phyloP scores from a whole-genome alignment of 306 rosid genomes.

The Arachis hypogaea region DNA sequence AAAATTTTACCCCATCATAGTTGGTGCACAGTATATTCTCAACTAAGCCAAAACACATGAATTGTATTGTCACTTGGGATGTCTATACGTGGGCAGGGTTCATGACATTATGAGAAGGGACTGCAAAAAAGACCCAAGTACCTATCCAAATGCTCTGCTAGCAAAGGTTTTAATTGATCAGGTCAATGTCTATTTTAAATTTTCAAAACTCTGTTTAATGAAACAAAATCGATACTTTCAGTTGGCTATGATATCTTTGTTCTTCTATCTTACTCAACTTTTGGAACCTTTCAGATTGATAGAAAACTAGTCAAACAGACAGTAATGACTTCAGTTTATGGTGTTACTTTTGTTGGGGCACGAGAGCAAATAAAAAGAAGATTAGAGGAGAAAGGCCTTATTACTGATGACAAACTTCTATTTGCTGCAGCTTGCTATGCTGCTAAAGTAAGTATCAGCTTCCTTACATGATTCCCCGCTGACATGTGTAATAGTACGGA shows the following conservation, averaged over 20 bases:
- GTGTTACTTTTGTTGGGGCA: slow-evolving; percentile 86
- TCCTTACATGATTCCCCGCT: too few relatives aligned
- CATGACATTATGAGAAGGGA: slow-evolving; percentile 75
- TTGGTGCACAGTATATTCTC: not conserved
- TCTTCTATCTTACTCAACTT: slow-evolving; percentile 24
- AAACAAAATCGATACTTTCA: slow-evolving; percentile 3
- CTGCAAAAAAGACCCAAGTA: slow-evolving; percentile 64
- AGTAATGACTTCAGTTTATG: slow-evolving; percentile 92
- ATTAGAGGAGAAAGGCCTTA: slow-evolving; percentile 76
- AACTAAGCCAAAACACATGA: slow-evolving; percentile 8
- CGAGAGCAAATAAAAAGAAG: slow-evolving; percentile 84
- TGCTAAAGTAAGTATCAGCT: slow-evolving; percentile 68
- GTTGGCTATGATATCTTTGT: slow-evolving; percentile 21
- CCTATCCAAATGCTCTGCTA: slow-evolving; percentile 63
- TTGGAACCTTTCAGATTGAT: slow-evolving; percentile 69
- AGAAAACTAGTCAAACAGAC: slow-evolving; percentile 87
- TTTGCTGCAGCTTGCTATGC: slow-evolving; percentile 80
- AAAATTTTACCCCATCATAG: not conserved
- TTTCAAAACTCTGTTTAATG: slow-evolving; percentile 29
- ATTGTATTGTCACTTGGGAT: not conserved
- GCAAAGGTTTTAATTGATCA: slow-evolving; percentile 76
- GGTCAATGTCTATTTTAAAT: slow-evolving; percentile 48
- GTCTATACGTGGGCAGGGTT: slow-evolving; percentile 60
- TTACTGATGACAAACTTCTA: slow-evolving; percentile 65
- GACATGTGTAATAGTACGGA: too few relatives aligned